Evolutionary conservation across 805 yeast species (phyloP).

Genomic region (Metschnikowia koreensis): DNA sequence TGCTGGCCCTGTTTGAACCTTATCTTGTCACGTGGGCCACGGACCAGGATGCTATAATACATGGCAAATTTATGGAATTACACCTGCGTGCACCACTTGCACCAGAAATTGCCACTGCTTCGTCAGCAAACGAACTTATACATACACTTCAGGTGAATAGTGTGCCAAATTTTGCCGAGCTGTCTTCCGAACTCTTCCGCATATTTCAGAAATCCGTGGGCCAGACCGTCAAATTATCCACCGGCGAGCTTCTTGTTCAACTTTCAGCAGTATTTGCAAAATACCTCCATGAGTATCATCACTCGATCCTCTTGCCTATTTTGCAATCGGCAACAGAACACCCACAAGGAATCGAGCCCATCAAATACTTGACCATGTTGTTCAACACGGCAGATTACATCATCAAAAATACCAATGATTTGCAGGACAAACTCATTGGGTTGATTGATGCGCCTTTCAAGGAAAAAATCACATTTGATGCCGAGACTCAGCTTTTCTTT

Average conservation of each 20-base stretch:
- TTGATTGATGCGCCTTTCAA: conserved; percentile 35
- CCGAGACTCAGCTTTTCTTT: conserved; percentile 54
- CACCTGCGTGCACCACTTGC: conserved; percentile 57
- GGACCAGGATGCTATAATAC: conserved; percentile 69
- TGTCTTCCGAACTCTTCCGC: conserved; percentile 85
- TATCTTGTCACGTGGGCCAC: conserved; percentile 81
- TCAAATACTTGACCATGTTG: conserved; percentile 65
- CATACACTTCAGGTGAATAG: conserved; percentile 44
- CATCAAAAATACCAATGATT: conserved; percentile 70
- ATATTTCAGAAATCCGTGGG: conserved; percentile 68
- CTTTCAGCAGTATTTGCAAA: conserved; percentile 61
- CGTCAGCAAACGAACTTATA: conserved; percentile 16
- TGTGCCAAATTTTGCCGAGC: conserved; percentile 69
- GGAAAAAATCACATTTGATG: conserved; percentile 51
- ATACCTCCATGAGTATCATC: conserved; percentile 52
- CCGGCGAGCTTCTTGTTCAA: conserved; percentile 17
- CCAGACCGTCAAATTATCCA: conserved; percentile 18
- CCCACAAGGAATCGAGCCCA: conserved; percentile 51
- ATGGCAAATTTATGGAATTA: conserved; percentile 62
- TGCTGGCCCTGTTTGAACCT: conserved; percentile 76
- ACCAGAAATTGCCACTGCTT: conserved; percentile 22
- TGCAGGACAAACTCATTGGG: conserved; percentile 58
- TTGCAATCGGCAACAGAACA: conserved; percentile 22
- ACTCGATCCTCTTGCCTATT: conserved; percentile 32
- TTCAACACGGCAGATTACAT: conserved; percentile 91